Evolutionary conservation across 1,139 yeast genomes (phyloP), one percentile per base, ranked within the genome.

Genomic region (Dujonia santamariae): DNA sequence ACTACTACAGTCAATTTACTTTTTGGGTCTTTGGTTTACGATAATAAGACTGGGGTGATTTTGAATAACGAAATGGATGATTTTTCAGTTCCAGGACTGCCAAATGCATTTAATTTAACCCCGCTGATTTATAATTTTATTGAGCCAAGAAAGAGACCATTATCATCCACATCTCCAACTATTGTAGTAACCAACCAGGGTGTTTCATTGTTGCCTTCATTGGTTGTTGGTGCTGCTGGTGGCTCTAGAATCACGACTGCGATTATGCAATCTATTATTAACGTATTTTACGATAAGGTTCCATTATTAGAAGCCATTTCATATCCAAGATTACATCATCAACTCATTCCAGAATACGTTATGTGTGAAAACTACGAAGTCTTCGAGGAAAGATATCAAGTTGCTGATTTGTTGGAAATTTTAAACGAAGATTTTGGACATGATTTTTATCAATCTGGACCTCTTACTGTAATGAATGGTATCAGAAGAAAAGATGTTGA

Each of bases 1-100:
- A 92, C 97, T 2, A 85, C 97, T 1, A 90, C 97, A 0, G 80
- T 92, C n/a, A 92, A 92, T 53, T 63, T 88, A 33, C 58, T 77
- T 31, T 92, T 88, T 58, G 98, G 97, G 0, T 80, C 92, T 9
- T 54, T 80, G 48, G 80, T 90, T 5, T 85, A 83, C 51, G 97
- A 90, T 53, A 81, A 83, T 2, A 54, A 42, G 1, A 90, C 97
- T 0, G 97, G 97, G 1, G 65, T 92, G 11, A 71, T 92, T 7
- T 63, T 92, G 49, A 92, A 92, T 61, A 81, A 87, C 46, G 88
- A 92, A 56, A 90, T 92, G 97, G 97, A 92, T 56, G 97, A 92
- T 56, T 92, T 92, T 51, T 82, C 95, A n/a, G 67, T 77, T 26
- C 92, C 95, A 1, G 63, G 68, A 15, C 59, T 69, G 6, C 67